phyloP scores from a whole-genome alignment of 305 asterid species.

The Lippia alba region DNA sequence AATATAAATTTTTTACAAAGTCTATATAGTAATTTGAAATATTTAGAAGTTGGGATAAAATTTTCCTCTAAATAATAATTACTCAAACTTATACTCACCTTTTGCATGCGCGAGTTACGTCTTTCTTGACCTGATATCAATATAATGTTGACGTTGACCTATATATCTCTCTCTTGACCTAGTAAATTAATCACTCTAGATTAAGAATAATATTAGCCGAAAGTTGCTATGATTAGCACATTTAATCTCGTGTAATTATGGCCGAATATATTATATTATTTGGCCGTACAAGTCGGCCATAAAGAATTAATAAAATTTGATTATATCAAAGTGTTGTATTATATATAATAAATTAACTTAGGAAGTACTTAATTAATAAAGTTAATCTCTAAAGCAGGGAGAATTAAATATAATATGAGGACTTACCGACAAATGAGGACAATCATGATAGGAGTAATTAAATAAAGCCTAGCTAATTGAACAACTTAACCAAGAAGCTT shows the following conservation, averaged over 20 bases:
- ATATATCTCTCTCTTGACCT: neutral
- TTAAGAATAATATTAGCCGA: neutral
- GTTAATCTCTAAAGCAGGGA: neutral
- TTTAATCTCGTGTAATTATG: slow-evolving; percentile 13
- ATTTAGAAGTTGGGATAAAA: too few species aligned
- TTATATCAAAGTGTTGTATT: neutral
- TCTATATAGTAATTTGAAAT: too few species aligned
- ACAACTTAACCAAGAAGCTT: slow-evolving; percentile 25
- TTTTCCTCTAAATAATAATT: neutral
- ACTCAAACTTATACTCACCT: neutral
- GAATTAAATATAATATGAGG: slow-evolving; percentile 16
- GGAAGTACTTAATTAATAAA: slow-evolving; percentile 22
- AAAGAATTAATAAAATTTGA: neutral
- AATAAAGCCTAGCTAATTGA: neutral
- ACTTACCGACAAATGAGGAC: neutral
- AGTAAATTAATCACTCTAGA: neutral
- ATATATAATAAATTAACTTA: slow-evolving; percentile 9
- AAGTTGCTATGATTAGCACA: neutral
- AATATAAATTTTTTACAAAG: too few species aligned
- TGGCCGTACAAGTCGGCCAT: neutral
- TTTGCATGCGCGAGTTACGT: slow-evolving; percentile 27
- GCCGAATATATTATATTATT: neutral
- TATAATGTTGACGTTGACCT: slow-evolving; percentile 16
- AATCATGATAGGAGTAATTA: slow-evolving; percentile 28
- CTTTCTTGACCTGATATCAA: slow-evolving; percentile 6